Base-by-base conservation (phyloP, 208 protist genomes). In the Trypanosoma scelopori region DNA sequence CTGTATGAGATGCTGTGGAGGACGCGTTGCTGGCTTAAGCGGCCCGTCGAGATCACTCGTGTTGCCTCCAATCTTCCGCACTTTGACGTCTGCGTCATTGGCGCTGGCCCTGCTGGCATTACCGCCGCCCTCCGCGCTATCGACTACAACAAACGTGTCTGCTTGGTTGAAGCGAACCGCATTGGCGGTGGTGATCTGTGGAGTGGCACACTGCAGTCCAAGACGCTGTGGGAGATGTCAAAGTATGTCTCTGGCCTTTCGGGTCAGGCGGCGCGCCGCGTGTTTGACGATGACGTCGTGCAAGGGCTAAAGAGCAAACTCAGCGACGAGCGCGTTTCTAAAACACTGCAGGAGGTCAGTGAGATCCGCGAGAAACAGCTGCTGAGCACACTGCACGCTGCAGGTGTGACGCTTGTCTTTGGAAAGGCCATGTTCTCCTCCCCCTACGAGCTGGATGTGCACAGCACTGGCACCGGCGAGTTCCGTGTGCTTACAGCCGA, bases 71-170 rank as follows among this genome's bases (percentile, higher is more conserved):
- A 71, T 45, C 76, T 81, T 49, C 78, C 78, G 3, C 78, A 79
- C 45, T 86, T 83, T 43, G 82, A 92, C 49, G 59, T 92, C 3
- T 92, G 85, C 51, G 69, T 92, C 53, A 89, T 92, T 56, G 85
- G 85, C 45, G 76, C 66, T 28, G 85, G 85, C 15, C 82, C 85
- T 0, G 85, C 68, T n/a, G 85, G 85, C 39, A 63, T 87, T 11
- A 65, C 85, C 0, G 82, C 77, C 0, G 85, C 85, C 16, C 76
- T 89, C 47, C 81, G 79, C 0, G 85, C 79, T 15, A 66, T 81
- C 4, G 62, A 78, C 52, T 82, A 79, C 64, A 78, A 74, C 1
- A 77, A 87, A 28, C 73, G 72, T 1, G 86, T 92, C 27, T 89
- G 82, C 59, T 63, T 92, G 20, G 65, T 92, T 5, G 86, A 92